These are phyloP conservation scores for Dactylellina parvicollis DNA, from an alignment of 2,329 filamentous ascomycete genomes.

Conservation along the genomic window DNA sequence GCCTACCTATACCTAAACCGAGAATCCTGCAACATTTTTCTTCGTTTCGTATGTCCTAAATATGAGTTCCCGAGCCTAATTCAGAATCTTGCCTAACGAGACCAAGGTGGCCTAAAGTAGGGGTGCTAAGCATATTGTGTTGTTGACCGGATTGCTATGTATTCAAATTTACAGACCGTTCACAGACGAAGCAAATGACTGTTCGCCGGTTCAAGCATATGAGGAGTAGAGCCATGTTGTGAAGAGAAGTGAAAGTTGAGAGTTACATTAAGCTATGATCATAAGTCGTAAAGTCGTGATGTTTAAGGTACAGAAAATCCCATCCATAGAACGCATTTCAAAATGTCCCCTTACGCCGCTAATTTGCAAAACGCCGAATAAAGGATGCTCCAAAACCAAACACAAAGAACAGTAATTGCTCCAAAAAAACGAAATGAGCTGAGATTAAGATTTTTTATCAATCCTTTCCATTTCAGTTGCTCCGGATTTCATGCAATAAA, in stretches of 20 bases:
- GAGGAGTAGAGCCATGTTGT: not conserved
- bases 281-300: slow-evolving; percentile 22
- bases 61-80: too few species aligned
- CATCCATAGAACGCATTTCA: not conserved
- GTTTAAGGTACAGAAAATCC: slow-evolving; percentile 32
- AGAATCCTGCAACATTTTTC: too few species aligned
- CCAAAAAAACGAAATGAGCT: not conserved
- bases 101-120: too few species aligned
- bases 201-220: not conserved
- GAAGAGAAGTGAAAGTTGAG: not conserved
- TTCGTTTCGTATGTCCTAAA: too few species aligned
- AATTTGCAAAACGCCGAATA: not conserved
- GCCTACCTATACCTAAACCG: too few species aligned
- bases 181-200: not conserved
- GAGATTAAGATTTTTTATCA: too few species aligned
- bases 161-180: too few species aligned
- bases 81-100: too few species aligned
- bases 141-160: too few species aligned
- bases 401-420: not conserved
- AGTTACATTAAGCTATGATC: slow-evolving; percentile 30
- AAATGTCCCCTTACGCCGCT: slow-evolving; percentile 20
- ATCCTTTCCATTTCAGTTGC: too few species aligned
- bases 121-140: too few species aligned
- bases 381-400: not conserved
- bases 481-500: too few species aligned